Conservation (phyloP, 75 land plant species). For the Ceratopteris richardii region DNA sequence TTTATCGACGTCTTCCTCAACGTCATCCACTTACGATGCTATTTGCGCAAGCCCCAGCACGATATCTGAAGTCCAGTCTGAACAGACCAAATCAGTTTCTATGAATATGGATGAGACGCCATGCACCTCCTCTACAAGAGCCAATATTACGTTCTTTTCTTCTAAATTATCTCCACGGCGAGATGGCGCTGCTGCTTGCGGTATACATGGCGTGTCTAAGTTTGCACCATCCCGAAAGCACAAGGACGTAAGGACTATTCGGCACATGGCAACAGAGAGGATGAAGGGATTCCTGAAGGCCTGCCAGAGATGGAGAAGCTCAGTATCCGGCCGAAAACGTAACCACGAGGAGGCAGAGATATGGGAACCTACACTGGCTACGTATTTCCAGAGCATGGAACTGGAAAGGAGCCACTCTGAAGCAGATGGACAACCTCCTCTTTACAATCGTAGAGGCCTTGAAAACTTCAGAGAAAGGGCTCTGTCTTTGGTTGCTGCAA, state of each 20-base stretch:
- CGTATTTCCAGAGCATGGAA: conserved; percentile 11
- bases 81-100: not conserved
- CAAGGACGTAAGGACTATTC: not conserved
- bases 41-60: not conserved
- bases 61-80: not conserved
- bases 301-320: not conserved
- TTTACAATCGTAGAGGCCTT: not conserved
- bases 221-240: not conserved
- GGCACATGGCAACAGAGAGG: not conserved
- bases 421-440: not conserved
- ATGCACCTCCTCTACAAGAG: not conserved
- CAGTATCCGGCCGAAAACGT: not conserved
- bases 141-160: not conserved
- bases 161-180: not conserved
- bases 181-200: not conserved
- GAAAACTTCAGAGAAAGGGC: not conserved
- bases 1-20: not conserved
- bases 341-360: conserved; percentile 5
- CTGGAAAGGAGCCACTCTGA: not conserved
- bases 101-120: not conserved
- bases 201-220: too few relatives aligned
- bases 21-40: not conserved
- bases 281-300: not conserved
- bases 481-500: too few relatives aligned
- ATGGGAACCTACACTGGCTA: conserved; percentile 12